Evolutionary conservation across 139 green algal genomes (phyloP).

Genomic region (Chlamydomonas sp.): DNA sequence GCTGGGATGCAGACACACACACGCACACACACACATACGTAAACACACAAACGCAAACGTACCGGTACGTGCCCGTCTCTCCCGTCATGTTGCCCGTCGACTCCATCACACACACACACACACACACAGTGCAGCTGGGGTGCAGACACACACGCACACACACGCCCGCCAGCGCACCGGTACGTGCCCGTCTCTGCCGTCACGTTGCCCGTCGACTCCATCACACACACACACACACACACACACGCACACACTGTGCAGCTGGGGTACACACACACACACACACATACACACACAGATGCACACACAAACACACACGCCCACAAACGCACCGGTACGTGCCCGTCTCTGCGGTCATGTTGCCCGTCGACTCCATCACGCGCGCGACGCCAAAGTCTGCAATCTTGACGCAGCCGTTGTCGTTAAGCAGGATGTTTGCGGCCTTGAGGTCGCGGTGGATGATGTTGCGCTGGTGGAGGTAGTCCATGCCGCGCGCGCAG

Average conservation of each 20-base stretch:
- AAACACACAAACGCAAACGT: too few relatives aligned
- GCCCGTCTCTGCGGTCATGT: slow-evolving; percentile 98
- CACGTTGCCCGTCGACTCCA: slow-evolving; percentile 88
- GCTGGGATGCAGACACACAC: too few relatives aligned
- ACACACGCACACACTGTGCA: too few relatives aligned
- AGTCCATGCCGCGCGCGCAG: slow-evolving; percentile 95
- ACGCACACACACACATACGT: too few relatives aligned
- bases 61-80: slow-evolving; percentile 97
- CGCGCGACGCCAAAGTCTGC: slow-evolving; percentile 73
- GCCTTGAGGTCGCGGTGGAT: slow-evolving; percentile 78
- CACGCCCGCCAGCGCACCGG: slow-evolving; percentile 38
- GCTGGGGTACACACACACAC: too few relatives aligned
- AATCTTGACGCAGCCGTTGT: slow-evolving; percentile 73
- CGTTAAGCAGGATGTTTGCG: slow-evolving; percentile 96
- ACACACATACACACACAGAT: too few relatives aligned
- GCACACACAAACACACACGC: too few relatives aligned
- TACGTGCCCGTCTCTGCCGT: slow-evolving; percentile 98
- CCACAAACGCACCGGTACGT: slow-evolving; percentile 74
- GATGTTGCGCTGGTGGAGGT: slow-evolving; percentile 97
- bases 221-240: too few relatives aligned
- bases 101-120: too few relatives aligned
- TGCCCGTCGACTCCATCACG: slow-evolving; percentile 70
- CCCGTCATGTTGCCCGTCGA: slow-evolving; percentile 93
- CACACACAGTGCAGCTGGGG: too few relatives aligned
- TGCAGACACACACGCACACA: too few relatives aligned